These are phyloP conservation scores for Nothophaeocryptopus gaeumannii DNA, from an alignment of 2,329 filamentous ascomycete genomes.

Conservation along the genomic window DNA sequence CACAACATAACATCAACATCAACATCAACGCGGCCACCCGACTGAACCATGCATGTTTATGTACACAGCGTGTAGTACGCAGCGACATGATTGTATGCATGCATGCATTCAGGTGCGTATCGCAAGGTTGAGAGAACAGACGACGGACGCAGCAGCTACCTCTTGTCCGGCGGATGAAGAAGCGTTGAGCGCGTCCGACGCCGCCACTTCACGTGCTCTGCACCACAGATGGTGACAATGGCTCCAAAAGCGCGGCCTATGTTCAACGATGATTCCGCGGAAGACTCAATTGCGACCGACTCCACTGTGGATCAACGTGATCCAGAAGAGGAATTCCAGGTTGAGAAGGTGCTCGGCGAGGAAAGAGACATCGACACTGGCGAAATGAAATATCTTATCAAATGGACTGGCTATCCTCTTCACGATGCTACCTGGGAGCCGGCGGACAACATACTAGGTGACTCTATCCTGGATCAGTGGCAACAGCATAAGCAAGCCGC, in stretches of 20 bases:
- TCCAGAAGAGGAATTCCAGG: conserved; percentile 25
- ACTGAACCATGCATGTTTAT: too few relatives aligned
- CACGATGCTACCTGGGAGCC: conserved; percentile 33
- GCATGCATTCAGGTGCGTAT: too few relatives aligned
- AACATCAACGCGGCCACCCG: not conserved
- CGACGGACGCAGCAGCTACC: too few relatives aligned
- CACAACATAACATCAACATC: not conserved
- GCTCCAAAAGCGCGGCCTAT: not conserved
- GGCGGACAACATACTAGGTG: conserved; percentile 15
- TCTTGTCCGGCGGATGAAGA: too few relatives aligned
- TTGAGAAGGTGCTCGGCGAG: conserved; percentile 34
- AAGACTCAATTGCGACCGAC: conserved; percentile 29
- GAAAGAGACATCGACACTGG: conserved; percentile 8
- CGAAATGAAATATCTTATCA: conserved; percentile 27
- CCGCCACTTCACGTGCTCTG: not conserved
- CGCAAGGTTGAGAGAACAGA: too few relatives aligned
- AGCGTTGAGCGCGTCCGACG: not conserved
- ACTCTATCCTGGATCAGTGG: conserved; percentile 24
- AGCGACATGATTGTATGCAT: too few relatives aligned
- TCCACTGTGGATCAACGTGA: conserved; percentile 25
- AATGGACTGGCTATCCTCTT: conserved; percentile 34
- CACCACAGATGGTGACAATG: not conserved
- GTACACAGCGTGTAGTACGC: too few relatives aligned
- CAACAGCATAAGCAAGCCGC: conserved; percentile 19
- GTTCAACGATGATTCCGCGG: conserved; percentile 24